A percentile compares a stretch with the other conserved stretches of the same genome.
Conservation (phyloP, 2,329 filamentous ascomycete species). For the Parastagonospora nodorum region DNA sequence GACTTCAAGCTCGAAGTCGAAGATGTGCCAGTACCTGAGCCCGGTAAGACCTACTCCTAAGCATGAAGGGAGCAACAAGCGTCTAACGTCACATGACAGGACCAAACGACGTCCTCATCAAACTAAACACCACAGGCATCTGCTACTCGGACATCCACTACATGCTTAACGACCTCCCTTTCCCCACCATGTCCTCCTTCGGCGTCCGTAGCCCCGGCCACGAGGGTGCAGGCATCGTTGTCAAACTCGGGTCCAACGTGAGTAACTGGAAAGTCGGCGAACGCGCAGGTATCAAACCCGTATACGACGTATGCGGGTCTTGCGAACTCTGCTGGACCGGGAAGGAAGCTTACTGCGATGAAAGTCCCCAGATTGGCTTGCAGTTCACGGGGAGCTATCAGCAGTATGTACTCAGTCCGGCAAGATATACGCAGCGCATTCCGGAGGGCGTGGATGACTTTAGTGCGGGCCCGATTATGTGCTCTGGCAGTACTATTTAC, state of each 20-base stretch:
- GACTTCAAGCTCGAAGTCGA: constrained; percentile 53
- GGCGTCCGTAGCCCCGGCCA: constrained; percentile 55
- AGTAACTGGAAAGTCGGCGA: constrained; percentile 50
- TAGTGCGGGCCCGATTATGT: constrained; percentile 62
- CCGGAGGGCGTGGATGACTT: constrained; percentile 59
- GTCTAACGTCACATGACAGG: constrained; percentile 30
- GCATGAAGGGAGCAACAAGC: background rate
- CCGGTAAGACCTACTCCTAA: constrained; percentile 36
- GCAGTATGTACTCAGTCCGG: constrained; percentile 52
- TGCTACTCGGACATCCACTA: constrained; percentile 62
- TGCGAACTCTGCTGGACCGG: constrained; percentile 55
- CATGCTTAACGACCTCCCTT: constrained; percentile 58
- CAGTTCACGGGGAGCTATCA: constrained; percentile 54
- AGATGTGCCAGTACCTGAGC: constrained; percentile 52
- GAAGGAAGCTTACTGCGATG: constrained; percentile 29
- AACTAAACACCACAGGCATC: constrained; percentile 61
- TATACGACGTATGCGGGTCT: constrained; percentile 57
- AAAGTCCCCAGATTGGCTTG: constrained; percentile 52
- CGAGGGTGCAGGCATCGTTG: constrained; percentile 61
- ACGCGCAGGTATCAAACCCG: constrained; percentile 46
- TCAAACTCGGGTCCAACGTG: constrained; percentile 58
- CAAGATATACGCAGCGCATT: constrained; percentile 57
- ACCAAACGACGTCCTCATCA: constrained; percentile 60
- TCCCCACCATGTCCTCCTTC: constrained; percentile 39
- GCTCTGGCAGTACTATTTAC: constrained; percentile 61